phyloP scores from a whole-genome alignment of 805 yeast species.

The Pichia cabralensis region DNA sequence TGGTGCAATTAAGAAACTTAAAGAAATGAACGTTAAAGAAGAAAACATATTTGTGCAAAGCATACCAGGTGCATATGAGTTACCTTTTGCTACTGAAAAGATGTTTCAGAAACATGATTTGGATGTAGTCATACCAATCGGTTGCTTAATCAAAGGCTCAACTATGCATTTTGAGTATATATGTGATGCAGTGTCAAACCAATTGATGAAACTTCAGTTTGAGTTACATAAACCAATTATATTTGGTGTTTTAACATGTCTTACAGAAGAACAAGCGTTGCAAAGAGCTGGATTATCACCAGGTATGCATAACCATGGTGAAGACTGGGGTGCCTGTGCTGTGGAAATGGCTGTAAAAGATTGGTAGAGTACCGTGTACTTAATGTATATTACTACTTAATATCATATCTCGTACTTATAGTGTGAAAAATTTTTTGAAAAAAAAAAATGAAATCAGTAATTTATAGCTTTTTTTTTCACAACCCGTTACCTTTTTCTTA shows the following conservation, averaged over 20 bases:
- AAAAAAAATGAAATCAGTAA: too few species aligned
- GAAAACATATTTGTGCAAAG: slow-evolving; percentile 72
- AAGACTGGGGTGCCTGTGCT: slow-evolving; percentile 98
- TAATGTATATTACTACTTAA: too few species aligned
- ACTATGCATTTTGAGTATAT: slow-evolving; percentile 98
- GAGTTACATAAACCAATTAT: slow-evolving; percentile 68
- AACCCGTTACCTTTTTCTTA: too few species aligned
- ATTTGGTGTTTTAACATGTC: slow-evolving; percentile 87
- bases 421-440: too few species aligned
- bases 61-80: slow-evolving; percentile 92
- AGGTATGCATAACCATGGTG: slow-evolving; percentile 92
- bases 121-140: slow-evolving; percentile 90
- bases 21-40: slow-evolving; percentile 57
- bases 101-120: slow-evolving; percentile 39
- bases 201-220: slow-evolving; percentile 74
- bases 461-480: too few species aligned
- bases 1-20: slow-evolving; percentile 60
- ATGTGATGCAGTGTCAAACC: slow-evolving; percentile 80
- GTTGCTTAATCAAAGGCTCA: slow-evolving; percentile 89
- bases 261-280: slow-evolving; percentile 90
- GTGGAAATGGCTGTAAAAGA: slow-evolving; percentile 77
- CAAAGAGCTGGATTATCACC: slow-evolving; percentile 76
- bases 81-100: slow-evolving; percentile 70
- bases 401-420: too few species aligned
- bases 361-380: background rate